Conservation (phyloP, 73 alveolate species). For the Paraurostyla sp. region DNA sequence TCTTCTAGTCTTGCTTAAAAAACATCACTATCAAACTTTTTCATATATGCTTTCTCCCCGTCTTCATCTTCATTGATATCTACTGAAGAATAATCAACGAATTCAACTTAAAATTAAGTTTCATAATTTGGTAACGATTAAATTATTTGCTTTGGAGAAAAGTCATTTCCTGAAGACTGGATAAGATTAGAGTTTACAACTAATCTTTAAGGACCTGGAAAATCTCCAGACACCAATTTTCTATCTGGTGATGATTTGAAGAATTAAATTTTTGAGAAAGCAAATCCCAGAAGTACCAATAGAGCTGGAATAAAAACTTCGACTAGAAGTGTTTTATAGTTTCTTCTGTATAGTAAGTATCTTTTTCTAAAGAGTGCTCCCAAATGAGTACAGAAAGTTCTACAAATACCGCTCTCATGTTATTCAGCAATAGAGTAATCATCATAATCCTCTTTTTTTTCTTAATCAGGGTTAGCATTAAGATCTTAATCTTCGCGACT, state of each 20-base stretch:
- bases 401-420: conserved; percentile 53
- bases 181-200: conserved; percentile 50
- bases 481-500: neutral
- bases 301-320: conserved; percentile 92
- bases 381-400: conserved; percentile 71
- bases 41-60: neutral
- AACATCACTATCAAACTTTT: conserved; percentile 62
- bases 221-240: conserved; percentile 15
- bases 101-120: neutral
- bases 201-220: conserved; percentile 59
- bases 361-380: conserved; percentile 87
- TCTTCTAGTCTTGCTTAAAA: neutral
- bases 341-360: conserved; percentile 80
- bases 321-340: conserved; percentile 80
- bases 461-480: no score
- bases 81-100: neutral
- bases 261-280: conserved; percentile 73
- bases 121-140: neutral
- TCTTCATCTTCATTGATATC: neutral
- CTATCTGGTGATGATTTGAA: conserved; percentile 66
- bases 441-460: conserved; percentile 35
- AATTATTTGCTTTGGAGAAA: conserved; percentile 26
- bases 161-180: neutral
- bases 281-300: conserved; percentile 86
- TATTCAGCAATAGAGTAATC: conserved; percentile 77